phyloP scores from a whole-genome alignment of 768 basidiomycete genomes.

The Tulasnella sp. region DNA sequence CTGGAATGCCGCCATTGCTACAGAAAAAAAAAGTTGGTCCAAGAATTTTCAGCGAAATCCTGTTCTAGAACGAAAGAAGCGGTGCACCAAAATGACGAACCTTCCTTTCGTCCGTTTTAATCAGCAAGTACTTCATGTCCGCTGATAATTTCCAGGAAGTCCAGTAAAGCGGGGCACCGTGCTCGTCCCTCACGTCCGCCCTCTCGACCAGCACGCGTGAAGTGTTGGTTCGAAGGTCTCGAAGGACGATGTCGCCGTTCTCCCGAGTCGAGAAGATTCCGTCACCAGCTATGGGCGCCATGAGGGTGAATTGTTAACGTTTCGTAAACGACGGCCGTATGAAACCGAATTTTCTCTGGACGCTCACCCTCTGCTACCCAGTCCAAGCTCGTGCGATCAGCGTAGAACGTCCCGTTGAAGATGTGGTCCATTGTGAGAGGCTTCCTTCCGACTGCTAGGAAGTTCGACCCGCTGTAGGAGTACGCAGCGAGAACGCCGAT shows the following conservation, averaged over 20 bases:
- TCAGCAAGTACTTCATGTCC: slow-evolving; percentile 84
- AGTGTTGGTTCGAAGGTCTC: slow-evolving; percentile 72
- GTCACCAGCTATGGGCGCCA: slow-evolving; percentile 68
- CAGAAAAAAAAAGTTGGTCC: not conserved
- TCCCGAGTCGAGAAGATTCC: slow-evolving; percentile 76
- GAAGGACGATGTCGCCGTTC: slow-evolving; percentile 66
- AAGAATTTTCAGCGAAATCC: not conserved
- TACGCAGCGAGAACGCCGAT: slow-evolving; percentile 78
- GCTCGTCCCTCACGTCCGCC: slow-evolving; percentile 61
- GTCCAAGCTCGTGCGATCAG: slow-evolving; percentile 49
- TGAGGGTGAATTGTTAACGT: not conserved
- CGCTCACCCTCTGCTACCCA: slow-evolving; percentile 91
- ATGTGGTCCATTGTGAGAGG: slow-evolving; percentile 85
- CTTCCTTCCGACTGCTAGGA: slow-evolving; percentile 45
- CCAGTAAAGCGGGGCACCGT: slow-evolving; percentile 52
- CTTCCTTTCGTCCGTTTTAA: slow-evolving; percentile 73
- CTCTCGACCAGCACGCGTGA: slow-evolving; percentile 58
- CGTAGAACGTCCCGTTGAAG: slow-evolving; percentile 83
- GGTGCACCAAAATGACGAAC: slow-evolving; percentile 40
- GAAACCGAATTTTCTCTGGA: not conserved
- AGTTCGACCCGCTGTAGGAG: slow-evolving; percentile 60
- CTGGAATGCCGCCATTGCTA: slow-evolving; percentile 95
- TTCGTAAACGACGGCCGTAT: not conserved
- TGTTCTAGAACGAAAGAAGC: not conserved
- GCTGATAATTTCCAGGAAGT: slow-evolving; percentile 77